Conservation (phyloP, 1,284 basidiomycete genomes). For the Apiotrichum mycotoxinovorans region DNA sequence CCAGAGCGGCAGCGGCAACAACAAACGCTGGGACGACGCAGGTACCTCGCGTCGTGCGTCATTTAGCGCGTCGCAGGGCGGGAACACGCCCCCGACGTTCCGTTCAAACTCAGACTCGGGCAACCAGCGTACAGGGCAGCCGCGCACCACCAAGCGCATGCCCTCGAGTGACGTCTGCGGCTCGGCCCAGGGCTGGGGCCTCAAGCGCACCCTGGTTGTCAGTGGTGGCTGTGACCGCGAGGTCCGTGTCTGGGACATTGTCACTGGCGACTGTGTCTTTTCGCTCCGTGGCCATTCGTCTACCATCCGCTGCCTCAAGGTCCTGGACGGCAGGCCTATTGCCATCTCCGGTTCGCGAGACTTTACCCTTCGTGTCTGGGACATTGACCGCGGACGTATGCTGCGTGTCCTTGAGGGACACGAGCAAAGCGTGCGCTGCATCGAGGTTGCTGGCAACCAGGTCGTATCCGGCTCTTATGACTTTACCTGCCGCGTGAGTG, state of each 20-base stretch:
- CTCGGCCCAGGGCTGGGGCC: slow-evolving; percentile 63
- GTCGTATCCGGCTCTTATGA: slow-evolving; percentile 90
- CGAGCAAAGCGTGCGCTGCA: slow-evolving; percentile 73
- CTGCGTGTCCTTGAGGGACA: slow-evolving; percentile 76
- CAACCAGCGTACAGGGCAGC: background rate
- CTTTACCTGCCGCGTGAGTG: slow-evolving; percentile 68
- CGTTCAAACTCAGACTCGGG: slow-evolving; percentile 5
- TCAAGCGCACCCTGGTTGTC: slow-evolving; percentile 66
- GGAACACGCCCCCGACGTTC: background rate
- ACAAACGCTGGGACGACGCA: background rate
- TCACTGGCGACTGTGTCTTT: slow-evolving; percentile 74
- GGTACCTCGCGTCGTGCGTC: slow-evolving; percentile 5
- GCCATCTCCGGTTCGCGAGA: slow-evolving; percentile 89
- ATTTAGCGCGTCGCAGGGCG: slow-evolving; percentile 1
- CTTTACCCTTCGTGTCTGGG: slow-evolving; percentile 84
- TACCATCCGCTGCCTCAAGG: slow-evolving; percentile 86
- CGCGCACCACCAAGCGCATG: slow-evolving; percentile 7
- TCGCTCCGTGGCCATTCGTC: slow-evolving; percentile 79
- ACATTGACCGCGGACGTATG: slow-evolving; percentile 72
- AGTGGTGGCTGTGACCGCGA: slow-evolving; percentile 88
- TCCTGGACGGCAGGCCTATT: slow-evolving; percentile 79
- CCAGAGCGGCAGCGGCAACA: too few relatives aligned
- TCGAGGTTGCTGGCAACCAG: slow-evolving; percentile 77
- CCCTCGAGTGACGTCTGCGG: slow-evolving; percentile 60
- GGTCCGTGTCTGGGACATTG: slow-evolving; percentile 86